A percentile compares a stretch with the other conserved stretches of the same genome.
phyloP scores from a whole-genome alignment of 352 stramenopile species.

The Globisporangium polare region DNA sequence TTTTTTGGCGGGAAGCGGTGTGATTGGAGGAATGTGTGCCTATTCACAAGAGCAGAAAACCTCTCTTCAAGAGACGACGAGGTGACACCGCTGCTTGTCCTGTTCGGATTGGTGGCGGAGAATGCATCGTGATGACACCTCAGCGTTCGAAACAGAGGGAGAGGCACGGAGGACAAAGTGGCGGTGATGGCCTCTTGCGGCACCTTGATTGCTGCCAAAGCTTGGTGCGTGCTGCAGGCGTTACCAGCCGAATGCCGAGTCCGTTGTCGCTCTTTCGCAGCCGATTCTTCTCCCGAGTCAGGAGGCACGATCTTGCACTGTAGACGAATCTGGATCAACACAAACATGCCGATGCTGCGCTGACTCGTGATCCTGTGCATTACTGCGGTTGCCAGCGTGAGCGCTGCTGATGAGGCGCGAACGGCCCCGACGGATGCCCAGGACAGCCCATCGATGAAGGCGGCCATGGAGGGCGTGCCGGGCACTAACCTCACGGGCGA shows the following conservation, averaged over 20 bases:
- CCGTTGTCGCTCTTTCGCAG: no score
- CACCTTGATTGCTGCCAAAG: neutral
- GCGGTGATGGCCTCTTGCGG: no score
- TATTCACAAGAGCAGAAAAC: neutral
- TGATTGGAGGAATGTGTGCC: neutral
- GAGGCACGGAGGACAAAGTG: neutral
- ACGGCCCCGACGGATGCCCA: neutral
- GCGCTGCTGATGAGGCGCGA: neutral
- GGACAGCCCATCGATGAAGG: neutral
- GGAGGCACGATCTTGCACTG: neutral
- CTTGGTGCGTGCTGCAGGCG: neutral
- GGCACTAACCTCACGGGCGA: conserved; percentile 2
- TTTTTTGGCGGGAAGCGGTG: conserved; percentile 1
- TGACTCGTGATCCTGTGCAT: neutral
- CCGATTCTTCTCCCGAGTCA: neutral
- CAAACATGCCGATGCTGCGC: neutral
- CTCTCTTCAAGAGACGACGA: no score
- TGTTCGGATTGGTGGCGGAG: neutral
- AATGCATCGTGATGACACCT: neutral
- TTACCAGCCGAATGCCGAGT: neutral
- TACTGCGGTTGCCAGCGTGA: neutral
- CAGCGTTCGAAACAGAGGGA: neutral
- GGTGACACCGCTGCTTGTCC: neutral
- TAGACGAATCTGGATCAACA: neutral
- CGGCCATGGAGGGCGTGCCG: neutral